Base-by-base conservation (phyloP, 1,284 basidiomycete species). In the Takashimella tepidaria region DNA sequence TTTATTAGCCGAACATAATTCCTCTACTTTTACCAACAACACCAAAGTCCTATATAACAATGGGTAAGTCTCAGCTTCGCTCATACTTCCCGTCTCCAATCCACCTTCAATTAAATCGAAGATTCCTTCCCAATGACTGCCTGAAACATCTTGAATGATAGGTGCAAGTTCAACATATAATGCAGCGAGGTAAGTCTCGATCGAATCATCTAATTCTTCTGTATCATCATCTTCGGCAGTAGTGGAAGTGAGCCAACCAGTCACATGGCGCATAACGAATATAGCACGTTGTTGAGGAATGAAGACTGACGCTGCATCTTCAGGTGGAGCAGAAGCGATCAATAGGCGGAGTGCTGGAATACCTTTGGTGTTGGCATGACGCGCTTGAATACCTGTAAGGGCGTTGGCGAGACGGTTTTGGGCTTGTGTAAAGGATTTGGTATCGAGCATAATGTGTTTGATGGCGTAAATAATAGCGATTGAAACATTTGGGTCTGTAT, bases 71-170 rank as follows among this genome's bases (percentile, higher is more conserved):
- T 74, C 63, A 2, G 80, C 72, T 41, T 92, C 85, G 6, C 79
- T 75, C 19, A 91, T 77, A 0, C 83, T 82, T 71, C 78, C 57
- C 58, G 90, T 89, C 80, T 95, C 91, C 1, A 98, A 78, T 60
- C 90, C 92, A 51, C 82, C 87, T 71, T 96, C 91, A 20, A 96
- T 73, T 5, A 97, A 75, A 69, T 98, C 92, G 68, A 92, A 92
- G 16, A 96, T 84, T 45, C 92, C 82, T 49, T 92, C 88, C 89
- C 95, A 95, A 71, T 98, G 96, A 0, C 81, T 79, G 0, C 96
- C 96, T 4, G 83, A 79, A 0, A 97, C 79, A 63, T 84, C 88
- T 71, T 98, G 92, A 50, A 98, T 77, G 47, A 98, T 88, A 0
- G 95, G 92, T 1, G 85, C 86, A 1, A 98, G 78, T 54, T 88